Conservation (phyloP, 352 stramenopile species). For the Phytophthora macrochlamydospora region DNA sequence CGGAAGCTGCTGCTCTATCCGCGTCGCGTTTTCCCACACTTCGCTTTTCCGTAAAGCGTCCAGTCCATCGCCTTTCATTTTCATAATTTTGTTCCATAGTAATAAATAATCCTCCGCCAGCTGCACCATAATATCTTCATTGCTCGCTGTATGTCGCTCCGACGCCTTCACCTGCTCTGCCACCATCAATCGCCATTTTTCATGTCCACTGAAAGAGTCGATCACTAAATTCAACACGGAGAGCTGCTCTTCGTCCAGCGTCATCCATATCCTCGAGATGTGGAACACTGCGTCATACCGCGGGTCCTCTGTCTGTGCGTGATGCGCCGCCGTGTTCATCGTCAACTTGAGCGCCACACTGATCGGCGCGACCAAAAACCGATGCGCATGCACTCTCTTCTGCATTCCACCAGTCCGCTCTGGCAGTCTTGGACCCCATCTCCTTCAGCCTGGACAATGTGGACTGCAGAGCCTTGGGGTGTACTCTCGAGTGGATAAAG, state of each 20-base stretch:
- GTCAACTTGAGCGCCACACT: slow-evolving; percentile 85
- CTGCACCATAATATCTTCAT: slow-evolving; percentile 45
- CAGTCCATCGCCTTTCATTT: slow-evolving; percentile 66
- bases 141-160: slow-evolving; percentile 52
- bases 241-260: slow-evolving; percentile 86
- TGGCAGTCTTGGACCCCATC: slow-evolving; percentile 71
- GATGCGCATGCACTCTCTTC: slow-evolving; percentile 73
- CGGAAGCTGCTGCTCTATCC: slow-evolving; percentile 74
- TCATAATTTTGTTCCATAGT: slow-evolving; percentile 69
- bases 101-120: slow-evolving; percentile 73
- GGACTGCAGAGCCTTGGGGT: slow-evolving; percentile 77
- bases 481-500: slow-evolving; percentile 86
- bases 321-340: slow-evolving; percentile 85
- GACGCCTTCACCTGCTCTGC: slow-evolving; percentile 70
- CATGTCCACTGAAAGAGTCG: slow-evolving; percentile 72
- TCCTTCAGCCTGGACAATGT: slow-evolving; percentile 80
- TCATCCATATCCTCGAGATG: slow-evolving; percentile 74
- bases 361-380: slow-evolving; percentile 87
- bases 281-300: slow-evolving; percentile 83
- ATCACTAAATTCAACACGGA: slow-evolving; percentile 79
- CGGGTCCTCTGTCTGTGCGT: slow-evolving; percentile 73
- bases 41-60: slow-evolving; percentile 70
- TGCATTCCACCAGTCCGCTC: slow-evolving; percentile 78
- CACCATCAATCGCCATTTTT: slow-evolving; percentile 76
- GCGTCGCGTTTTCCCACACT: slow-evolving; percentile 51